Conservation (phyloP, 73 alveolate genomes). For the Paramecium sexaurelia region DNA sequence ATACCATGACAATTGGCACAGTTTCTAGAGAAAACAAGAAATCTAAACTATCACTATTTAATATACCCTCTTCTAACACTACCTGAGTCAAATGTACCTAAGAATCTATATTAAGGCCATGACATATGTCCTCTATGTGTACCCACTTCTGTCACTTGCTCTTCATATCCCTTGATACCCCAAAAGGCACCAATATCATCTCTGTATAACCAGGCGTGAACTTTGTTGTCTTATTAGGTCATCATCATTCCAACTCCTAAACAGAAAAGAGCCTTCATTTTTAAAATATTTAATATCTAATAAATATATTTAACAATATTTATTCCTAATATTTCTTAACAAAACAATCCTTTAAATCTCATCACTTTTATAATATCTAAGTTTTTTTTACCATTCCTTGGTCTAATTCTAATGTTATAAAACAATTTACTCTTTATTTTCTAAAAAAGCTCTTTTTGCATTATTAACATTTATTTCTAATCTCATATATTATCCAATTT, state of each 20-base stretch:
- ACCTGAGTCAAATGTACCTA: constrained; percentile 88
- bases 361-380: too few relatives aligned
- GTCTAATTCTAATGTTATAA: too few relatives aligned
- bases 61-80: constrained; percentile 91
- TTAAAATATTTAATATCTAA: constrained; percentile 5
- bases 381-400: too few relatives aligned
- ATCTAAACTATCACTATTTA: background rate
- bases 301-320: background rate
- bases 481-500: too few relatives aligned
- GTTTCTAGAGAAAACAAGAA: constrained; percentile 88
- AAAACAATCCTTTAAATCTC: too few relatives aligned
- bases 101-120: constrained; percentile 92
- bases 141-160: constrained; percentile 91
- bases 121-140: constrained; percentile 87
- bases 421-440: too few relatives aligned
- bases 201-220: constrained; percentile 84
- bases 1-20: constrained; percentile 96
- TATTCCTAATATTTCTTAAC: background rate
- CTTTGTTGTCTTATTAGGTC: constrained; percentile 30
- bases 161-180: constrained; percentile 97
- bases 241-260: constrained; percentile 36
- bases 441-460: too few relatives aligned
- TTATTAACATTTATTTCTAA: too few relatives aligned
- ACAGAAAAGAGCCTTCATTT: constrained; percentile 60
- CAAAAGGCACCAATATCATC: constrained; percentile 94